These are phyloP conservation scores for Cucurbitaria berberidis DNA, from an alignment of 2,329 filamentous ascomycete species.

Conservation along the genomic window DNA sequence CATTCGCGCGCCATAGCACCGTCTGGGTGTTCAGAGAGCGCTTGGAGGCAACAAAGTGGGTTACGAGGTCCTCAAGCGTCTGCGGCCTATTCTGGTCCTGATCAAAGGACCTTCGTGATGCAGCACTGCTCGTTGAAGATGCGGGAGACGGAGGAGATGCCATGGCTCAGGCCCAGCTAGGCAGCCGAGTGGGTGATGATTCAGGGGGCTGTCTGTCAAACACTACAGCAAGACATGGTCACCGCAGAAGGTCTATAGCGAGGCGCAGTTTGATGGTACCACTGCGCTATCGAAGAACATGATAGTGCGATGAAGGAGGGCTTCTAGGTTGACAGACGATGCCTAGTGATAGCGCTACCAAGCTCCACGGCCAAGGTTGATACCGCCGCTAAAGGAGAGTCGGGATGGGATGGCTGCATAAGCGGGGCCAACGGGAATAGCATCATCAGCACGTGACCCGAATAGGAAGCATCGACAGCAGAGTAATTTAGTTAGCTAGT, in stretches of 20 bases:
- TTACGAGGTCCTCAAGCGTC: slow-evolving; percentile 77
- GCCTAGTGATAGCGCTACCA: neutral
- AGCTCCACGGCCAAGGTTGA: neutral
- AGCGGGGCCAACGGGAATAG: neutral
- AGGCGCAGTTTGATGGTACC: neutral
- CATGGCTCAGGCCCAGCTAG: slow-evolving; percentile 22
- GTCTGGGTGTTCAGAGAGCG: slow-evolving; percentile 83
- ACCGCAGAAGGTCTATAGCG: neutral
- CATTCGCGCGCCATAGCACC: slow-evolving; percentile 83
- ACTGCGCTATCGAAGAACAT: neutral
- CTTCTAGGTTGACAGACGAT: no score
- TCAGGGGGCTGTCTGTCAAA: neutral
- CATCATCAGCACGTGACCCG: neutral
- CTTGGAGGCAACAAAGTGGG: slow-evolving; percentile 85
- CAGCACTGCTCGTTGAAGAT: slow-evolving; percentile 47
- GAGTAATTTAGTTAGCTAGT: no score
- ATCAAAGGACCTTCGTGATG: slow-evolving; percentile 30
- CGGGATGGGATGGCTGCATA: neutral
- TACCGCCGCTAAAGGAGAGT: neutral
- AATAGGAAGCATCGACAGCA: neutral
- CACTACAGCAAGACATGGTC: neutral
- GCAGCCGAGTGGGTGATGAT: neutral
- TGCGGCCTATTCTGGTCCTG: slow-evolving; percentile 45
- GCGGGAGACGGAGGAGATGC: slow-evolving; percentile 52
- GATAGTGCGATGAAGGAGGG: neutral